Conservation (phyloP, 2,329 filamentous ascomycete species). For the Nannizziopsis arthrosporioides region DNA sequence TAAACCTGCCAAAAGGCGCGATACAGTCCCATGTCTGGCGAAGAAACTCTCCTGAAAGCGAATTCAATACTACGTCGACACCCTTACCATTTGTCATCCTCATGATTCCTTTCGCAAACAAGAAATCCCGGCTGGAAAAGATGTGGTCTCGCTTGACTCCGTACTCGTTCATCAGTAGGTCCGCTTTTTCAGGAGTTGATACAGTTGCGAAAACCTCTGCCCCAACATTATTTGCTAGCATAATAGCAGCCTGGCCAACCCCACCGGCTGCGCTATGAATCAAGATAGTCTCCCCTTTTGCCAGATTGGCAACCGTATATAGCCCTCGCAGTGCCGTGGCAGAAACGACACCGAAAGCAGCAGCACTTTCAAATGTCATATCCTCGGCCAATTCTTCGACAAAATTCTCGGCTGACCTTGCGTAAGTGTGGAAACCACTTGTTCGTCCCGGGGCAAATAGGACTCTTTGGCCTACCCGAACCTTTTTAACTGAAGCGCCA, state of each 20-base stretch:
- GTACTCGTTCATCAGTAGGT: conserved; percentile 13
- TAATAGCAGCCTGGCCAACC: conserved; percentile 18
- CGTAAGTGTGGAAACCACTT: conserved; percentile 11
- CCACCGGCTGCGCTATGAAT: conserved; percentile 18
- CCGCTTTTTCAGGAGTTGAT: conserved; percentile 12
- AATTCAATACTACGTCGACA: conserved; percentile 16
- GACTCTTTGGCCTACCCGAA: conserved; percentile 9
- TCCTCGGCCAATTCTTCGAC: conserved; percentile 8
- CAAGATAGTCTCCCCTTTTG: conserved; percentile 16
- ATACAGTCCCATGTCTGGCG: conserved; percentile 12
- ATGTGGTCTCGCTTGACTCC: conserved; percentile 13
- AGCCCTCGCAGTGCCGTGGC: conserved; percentile 14
- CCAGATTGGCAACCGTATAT: conserved; percentile 11
- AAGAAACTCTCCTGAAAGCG: conserved; percentile 13
- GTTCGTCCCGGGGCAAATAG: not conserved
- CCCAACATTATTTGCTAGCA: conserved; percentile 15
- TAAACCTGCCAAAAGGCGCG: conserved; percentile 13
- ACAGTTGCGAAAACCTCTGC: conserved; percentile 19
- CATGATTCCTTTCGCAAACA: conserved; percentile 13
- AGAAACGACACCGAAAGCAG: conserved; percentile 13
- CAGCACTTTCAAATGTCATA: conserved; percentile 12
- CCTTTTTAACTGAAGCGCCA: conserved; percentile 16
- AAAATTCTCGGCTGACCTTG: conserved; percentile 4
- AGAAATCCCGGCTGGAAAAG: conserved; percentile 10
- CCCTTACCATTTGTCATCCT: conserved; percentile 12